A percentile compares a stretch with the other conserved stretches of the same genome.
phyloP scores from a whole-genome alignment of 768 basidiomycete genomes.

The Piloderma croceum region DNA sequence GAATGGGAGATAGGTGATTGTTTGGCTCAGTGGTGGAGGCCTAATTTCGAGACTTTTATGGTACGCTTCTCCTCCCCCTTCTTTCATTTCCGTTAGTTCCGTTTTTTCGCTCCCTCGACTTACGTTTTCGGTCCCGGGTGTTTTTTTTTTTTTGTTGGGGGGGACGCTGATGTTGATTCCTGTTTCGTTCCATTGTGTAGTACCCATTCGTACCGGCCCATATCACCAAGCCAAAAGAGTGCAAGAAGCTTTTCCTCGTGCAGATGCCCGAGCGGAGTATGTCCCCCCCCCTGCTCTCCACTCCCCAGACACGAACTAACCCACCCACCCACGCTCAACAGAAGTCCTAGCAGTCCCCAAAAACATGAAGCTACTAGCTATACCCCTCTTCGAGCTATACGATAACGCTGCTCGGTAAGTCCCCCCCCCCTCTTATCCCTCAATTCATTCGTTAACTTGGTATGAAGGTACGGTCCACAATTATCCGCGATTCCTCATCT shows the following conservation, averaged over 20 bases:
- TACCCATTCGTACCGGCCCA: slow-evolving; percentile 94
- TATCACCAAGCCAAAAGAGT: slow-evolving; percentile 96
- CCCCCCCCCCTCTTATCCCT: background rate
- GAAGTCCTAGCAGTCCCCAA: slow-evolving; percentile 95
- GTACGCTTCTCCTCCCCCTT: slow-evolving; percentile 41
- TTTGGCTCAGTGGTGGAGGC: slow-evolving; percentile 97
- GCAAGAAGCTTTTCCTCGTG: slow-evolving; percentile 92
- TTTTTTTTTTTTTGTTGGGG: slow-evolving; percentile 2
- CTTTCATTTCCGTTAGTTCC: slow-evolving; percentile 1
- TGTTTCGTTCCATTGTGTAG: slow-evolving; percentile 42
- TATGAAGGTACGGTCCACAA: slow-evolving; percentile 77
- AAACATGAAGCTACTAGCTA: slow-evolving; percentile 98
- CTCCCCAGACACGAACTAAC: background rate
- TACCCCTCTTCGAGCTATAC: slow-evolving; percentile 94
- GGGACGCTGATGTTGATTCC: background rate
- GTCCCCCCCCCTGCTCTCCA: slow-evolving; percentile 24
- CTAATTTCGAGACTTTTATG: slow-evolving; percentile 99
- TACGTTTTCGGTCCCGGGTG: slow-evolving; percentile 1
- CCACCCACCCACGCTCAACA: slow-evolving; percentile 25
- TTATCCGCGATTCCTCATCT: slow-evolving; percentile 91
- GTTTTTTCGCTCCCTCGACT: slow-evolving; percentile 4
- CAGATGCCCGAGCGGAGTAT: slow-evolving; percentile 92
- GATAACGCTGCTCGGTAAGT: slow-evolving; percentile 87
- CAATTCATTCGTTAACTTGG: background rate
- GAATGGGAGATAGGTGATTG: slow-evolving; percentile 98